These are phyloP conservation scores for Pichia nanzhaoensis DNA, from an alignment of 805 yeast genomes.

Conservation along the genomic window DNA sequence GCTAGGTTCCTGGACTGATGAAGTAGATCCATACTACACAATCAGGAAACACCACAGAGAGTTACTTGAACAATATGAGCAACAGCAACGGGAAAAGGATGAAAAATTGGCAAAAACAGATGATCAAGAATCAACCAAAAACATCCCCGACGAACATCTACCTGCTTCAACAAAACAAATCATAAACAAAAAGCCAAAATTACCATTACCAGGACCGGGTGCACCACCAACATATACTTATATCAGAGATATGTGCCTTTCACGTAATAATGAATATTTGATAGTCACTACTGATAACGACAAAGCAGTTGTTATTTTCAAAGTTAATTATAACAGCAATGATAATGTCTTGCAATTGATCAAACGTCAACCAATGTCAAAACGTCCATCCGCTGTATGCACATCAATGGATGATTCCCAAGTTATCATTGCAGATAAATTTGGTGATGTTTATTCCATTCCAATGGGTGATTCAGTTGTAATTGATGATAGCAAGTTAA, in stretches of 20 bases:
- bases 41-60: conserved; percentile 44
- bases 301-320: conserved; percentile 67
- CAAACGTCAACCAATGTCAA: conserved; percentile 76
- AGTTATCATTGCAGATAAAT: conserved; percentile 82
- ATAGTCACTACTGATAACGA: conserved; percentile 76
- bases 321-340: conserved; percentile 31
- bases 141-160: conserved; percentile 13
- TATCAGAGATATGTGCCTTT: conserved; percentile 54
- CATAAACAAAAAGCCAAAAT: conserved; percentile 37
- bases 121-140: conserved; percentile 10
- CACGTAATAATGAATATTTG: conserved; percentile 46
- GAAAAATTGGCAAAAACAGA: conserved; percentile 25
- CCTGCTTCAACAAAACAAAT: conserved; percentile 26
- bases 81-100: conserved; percentile 24
- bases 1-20: conserved; percentile 61
- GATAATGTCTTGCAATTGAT: conserved; percentile 39
- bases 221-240: conserved; percentile 63
- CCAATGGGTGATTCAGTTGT: conserved; percentile 34
- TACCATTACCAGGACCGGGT: conserved; percentile 60
- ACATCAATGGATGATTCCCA: conserved; percentile 43
- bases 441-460: conserved; percentile 85
- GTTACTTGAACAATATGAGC: conserved; percentile 29
- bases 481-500: conserved; percentile 36
- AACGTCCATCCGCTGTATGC: conserved; percentile 84
- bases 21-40: conserved; percentile 39